A percentile compares a stretch with the other conserved stretches of the same genome.
phyloP scores from a whole-genome alignment of 31 red algal species.

The Pterothamnion heteromorphum region DNA sequence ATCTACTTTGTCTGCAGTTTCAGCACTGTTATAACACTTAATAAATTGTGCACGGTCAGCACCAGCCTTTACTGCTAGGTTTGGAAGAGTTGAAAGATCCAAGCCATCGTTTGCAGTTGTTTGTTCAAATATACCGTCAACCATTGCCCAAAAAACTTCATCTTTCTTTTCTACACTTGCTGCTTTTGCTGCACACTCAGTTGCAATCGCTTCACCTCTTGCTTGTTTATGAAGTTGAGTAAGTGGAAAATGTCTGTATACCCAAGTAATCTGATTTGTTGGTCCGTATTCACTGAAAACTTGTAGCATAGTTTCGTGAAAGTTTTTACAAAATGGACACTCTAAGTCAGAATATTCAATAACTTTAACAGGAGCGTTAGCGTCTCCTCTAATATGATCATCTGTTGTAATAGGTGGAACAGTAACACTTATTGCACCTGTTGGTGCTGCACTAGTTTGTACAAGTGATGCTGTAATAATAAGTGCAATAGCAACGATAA shows the following conservation, averaged over 20 bases:
- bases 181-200: neutral
- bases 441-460: too few relatives aligned
- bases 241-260: slow-evolving; percentile 9
- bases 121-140: neutral
- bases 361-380: neutral
- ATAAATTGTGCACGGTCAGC: neutral
- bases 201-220: neutral
- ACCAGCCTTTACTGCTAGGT: neutral
- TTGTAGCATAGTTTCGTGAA: neutral
- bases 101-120: neutral
- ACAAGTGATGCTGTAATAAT: too few relatives aligned
- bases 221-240: neutral
- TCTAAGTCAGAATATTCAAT: slow-evolving; percentile 9
- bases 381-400: neutral
- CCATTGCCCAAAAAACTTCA: neutral
- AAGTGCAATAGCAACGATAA: too few relatives aligned
- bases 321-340: slow-evolving; percentile 18
- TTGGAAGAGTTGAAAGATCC: neutral
- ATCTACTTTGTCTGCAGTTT: neutral
- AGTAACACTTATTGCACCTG: too few relatives aligned
- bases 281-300: neutral
- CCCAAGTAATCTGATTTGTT: neutral
- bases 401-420: too few relatives aligned
- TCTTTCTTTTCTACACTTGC: neutral
- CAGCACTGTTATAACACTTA: neutral